Base-by-base conservation (phyloP, 306 rosid genomes). In the Rubus idaeus region DNA sequence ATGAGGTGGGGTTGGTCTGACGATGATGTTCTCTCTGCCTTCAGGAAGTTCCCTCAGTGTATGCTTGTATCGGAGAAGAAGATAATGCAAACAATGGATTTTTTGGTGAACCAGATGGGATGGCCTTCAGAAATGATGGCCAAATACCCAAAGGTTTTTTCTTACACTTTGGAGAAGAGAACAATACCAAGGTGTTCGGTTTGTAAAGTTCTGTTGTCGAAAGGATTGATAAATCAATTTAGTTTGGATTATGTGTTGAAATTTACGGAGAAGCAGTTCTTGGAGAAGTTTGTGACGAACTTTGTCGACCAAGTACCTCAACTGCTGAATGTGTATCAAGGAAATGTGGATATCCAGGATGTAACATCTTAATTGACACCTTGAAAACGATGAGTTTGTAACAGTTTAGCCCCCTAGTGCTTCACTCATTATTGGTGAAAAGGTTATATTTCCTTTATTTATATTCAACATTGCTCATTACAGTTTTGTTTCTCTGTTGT, bases 1-100 rank as follows among this genome's bases (percentile, higher is more conserved):
- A 30, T 30, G 1, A 51, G 47, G 41, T 82, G 77, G 69, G 84
- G 84, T 52, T 85, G 88, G 86, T 60, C 86, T 0, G 58, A 79
- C 21, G 23, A 68, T 17, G 82, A 61, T 26, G 65, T 74, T 26
- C 17, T 68, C 3, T 6, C 41, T 14, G 80, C 80, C 1, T 85
- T 81, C 37, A 67, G 14, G 57, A 30, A 8, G 41, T 49, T 8
- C 35, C 88, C 88, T 0, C 3, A 45, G 39, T 79, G 82, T 20
- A 79, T 85, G 82, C 7, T 16, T 3, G 4, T 42, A 0, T 78
- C 75, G 0, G 80, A 76, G 46, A 71, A 62, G 65, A 85, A 79
- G 60, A 79, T 82, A 5, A 63, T 13, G 58, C 60, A 45, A 14
- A 35, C 9, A 21, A 76, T 82, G 79, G 74, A 76, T 20, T 79